phyloP scores from a whole-genome alignment of 306 rosid genomes.

The Boehmeria nivea region DNA sequence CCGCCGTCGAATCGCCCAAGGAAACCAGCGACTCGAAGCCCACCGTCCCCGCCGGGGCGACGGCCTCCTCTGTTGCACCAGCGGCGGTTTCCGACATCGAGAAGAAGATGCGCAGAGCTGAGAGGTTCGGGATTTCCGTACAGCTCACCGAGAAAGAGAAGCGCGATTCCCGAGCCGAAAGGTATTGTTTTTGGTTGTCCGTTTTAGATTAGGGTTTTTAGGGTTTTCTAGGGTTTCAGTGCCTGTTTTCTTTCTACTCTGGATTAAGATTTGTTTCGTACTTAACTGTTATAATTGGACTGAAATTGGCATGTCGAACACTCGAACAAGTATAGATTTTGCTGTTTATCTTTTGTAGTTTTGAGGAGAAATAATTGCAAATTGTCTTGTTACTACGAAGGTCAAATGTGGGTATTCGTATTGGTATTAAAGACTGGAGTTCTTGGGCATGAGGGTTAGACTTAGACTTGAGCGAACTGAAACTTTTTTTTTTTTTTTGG shows the following conservation, averaged over 20 bases:
- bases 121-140: conserved; percentile 83
- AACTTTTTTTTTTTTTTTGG: no score
- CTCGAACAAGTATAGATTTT: no score
- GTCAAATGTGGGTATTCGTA: no score
- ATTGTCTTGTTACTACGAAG: no score
- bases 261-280: neutral
- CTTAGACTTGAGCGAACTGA: no score
- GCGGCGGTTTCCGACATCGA: conserved; percentile 39
- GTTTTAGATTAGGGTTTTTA: neutral
- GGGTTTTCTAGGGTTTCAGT: neutral
- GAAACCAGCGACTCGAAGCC: conserved; percentile 24
- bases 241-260: neutral
- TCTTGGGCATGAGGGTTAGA: no score
- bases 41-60: conserved; percentile 2
- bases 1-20: neutral
- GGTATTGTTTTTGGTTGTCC: conserved; percentile 30
- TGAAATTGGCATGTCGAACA: neutral
- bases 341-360: no score
- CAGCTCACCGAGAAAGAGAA: conserved; percentile 71
- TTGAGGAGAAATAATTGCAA: no score
- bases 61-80: no score
- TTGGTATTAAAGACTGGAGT: no score
- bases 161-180: conserved; percentile 86
- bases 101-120: conserved; percentile 85
- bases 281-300: neutral